Percentiles rank a stretch among this genome's conserved stretches.
phyloP scores from a whole-genome alignment of 495 filamentous ascomycete genomes.

The Talaromyces stipitatus region DNA sequence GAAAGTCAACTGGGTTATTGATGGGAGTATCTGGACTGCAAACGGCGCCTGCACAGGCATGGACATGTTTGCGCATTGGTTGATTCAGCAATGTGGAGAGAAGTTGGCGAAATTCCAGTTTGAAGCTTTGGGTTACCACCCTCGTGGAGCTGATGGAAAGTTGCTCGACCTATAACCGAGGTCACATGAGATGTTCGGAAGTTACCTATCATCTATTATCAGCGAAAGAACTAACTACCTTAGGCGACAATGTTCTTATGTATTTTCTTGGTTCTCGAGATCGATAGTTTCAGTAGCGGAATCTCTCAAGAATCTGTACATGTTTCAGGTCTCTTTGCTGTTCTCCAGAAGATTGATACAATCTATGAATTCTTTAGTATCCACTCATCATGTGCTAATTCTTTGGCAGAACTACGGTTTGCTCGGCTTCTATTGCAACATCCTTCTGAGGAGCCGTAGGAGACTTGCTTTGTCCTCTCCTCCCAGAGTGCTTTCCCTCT shows the following conservation, averaged over 20 bases:
- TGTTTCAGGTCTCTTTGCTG: neutral
- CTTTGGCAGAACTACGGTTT: slow-evolving; percentile 35
- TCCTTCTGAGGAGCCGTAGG: slow-evolving; percentile 31
- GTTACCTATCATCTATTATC: too few species aligned
- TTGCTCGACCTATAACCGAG: too few species aligned
- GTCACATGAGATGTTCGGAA: too few species aligned
- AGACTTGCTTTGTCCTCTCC: slow-evolving; percentile 25
- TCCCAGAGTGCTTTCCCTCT: slow-evolving; percentile 12
- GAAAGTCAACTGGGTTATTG: slow-evolving; percentile 25
- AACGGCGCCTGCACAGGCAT: slow-evolving; percentile 25
- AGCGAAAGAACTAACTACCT: too few species aligned
- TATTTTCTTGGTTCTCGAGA: too few species aligned
- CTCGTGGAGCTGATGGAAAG: too few species aligned
- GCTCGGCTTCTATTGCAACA: slow-evolving; percentile 44
- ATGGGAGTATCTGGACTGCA: slow-evolving; percentile 29
- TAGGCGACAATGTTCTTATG: too few species aligned
- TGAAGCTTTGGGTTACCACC: too few species aligned
- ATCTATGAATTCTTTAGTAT: neutral
- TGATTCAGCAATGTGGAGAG: slow-evolving; percentile 19
- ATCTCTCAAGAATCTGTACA: neutral
- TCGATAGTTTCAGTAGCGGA: too few species aligned
- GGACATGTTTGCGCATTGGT: slow-evolving; percentile 31
- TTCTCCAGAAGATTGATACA: neutral
- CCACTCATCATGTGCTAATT: slow-evolving; percentile 36
- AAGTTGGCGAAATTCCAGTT: slow-evolving; percentile 9